Conservation (phyloP, 495 filamentous ascomycete species). For the Cercophora samala region DNA sequence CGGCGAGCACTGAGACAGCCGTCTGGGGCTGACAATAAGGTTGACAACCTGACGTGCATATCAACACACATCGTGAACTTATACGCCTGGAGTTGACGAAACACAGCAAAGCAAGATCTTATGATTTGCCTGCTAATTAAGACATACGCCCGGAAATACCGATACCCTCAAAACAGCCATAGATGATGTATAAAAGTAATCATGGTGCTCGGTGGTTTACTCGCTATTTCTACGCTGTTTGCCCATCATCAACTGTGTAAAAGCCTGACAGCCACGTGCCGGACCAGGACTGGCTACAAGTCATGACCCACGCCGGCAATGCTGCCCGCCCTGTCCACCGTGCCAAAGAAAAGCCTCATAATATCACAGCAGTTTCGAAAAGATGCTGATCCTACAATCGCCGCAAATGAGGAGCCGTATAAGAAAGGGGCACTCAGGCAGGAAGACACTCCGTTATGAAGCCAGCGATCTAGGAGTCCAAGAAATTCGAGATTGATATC, state of each 20-base stretch:
- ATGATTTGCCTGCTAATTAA: not conserved
- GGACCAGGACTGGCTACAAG: not conserved
- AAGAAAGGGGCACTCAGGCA: too few relatives aligned
- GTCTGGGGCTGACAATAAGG: not conserved
- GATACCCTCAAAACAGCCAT: not conserved
- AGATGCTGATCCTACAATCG: not conserved
- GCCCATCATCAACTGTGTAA: not conserved
- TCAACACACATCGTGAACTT: not conserved
- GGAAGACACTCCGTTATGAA: too few relatives aligned
- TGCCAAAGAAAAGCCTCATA: not conserved
- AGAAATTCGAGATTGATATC: too few relatives aligned
- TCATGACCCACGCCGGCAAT: not conserved
- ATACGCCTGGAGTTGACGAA: not conserved
- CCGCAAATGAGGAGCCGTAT: too few relatives aligned
- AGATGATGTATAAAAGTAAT: not conserved
- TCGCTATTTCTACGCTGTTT: not conserved
- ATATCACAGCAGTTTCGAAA: not conserved
- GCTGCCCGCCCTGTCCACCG: not conserved
- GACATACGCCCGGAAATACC: not conserved
- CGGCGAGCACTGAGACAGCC: not conserved
- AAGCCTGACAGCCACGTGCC: not conserved
- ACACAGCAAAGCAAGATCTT: not conserved
- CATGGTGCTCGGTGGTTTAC: not conserved
- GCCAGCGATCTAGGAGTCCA: too few relatives aligned
- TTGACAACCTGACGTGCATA: not conserved